phyloP scores from a whole-genome alignment of 495 filamentous ascomycete genomes.

The Xylona heveae region DNA sequence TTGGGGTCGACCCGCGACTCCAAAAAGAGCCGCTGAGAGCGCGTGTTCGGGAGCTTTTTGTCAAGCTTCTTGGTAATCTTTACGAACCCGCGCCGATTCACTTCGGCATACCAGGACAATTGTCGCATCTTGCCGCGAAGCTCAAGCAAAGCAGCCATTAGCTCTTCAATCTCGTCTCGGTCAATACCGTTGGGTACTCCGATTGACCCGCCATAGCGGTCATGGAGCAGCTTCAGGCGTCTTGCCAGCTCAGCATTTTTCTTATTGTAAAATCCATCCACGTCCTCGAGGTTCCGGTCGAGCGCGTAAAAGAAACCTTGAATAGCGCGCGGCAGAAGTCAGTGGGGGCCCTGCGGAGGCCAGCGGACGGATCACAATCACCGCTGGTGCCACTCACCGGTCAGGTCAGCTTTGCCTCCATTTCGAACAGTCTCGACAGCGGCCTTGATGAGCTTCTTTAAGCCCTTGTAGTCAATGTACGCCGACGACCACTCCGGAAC shows the following conservation, averaged over 20 bases:
- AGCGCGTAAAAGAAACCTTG: slow-evolving; percentile 92
- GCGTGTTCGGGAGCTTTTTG: slow-evolving; percentile 57
- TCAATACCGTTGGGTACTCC: slow-evolving; percentile 30
- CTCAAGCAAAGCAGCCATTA: slow-evolving; percentile 74
- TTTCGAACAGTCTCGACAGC: slow-evolving; percentile 37
- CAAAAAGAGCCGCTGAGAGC: slow-evolving; percentile 63
- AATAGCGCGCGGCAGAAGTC: slow-evolving; percentile 7
- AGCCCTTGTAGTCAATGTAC: slow-evolving; percentile 89
- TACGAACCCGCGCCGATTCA: slow-evolving; percentile 82
- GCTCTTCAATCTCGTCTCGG: slow-evolving; percentile 65
- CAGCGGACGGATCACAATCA: slow-evolving; percentile 11
- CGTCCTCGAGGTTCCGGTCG: slow-evolving; percentile 89
- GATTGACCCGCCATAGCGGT: slow-evolving; percentile 49
- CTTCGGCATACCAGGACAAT: slow-evolving; percentile 92
- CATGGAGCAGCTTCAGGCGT: slow-evolving; percentile 62
- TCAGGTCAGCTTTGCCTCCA: slow-evolving; percentile 59
- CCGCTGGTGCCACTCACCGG: slow-evolving; percentile 25
- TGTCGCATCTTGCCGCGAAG: slow-evolving; percentile 71
- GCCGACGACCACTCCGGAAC: slow-evolving; percentile 86
- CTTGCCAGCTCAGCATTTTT: slow-evolving; percentile 68
- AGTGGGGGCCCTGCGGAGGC: background rate
- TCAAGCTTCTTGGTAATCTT: slow-evolving; percentile 98
- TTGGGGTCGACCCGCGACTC: slow-evolving; percentile 69
- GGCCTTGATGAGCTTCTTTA: slow-evolving; percentile 87
- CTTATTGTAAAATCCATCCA: slow-evolving; percentile 89